phyloP scores from a whole-genome alignment of 2,329 filamentous ascomycete genomes.

The Diplodia corticola region DNA sequence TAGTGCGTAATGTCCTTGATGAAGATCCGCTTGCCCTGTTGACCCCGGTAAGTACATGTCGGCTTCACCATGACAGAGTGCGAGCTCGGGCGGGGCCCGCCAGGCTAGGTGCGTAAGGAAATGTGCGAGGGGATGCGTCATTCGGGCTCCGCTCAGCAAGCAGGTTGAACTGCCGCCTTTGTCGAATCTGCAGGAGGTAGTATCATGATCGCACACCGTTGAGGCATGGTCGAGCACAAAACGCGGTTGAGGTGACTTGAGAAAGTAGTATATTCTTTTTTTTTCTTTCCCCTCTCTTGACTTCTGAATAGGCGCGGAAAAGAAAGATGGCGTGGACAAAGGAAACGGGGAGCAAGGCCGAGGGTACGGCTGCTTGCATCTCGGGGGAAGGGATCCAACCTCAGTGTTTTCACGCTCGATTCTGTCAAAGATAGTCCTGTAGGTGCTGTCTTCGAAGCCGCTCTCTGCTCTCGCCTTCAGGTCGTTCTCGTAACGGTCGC shows the following conservation, averaged over 20 bases:
- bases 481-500: slow-evolving; percentile 75
- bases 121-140: neutral
- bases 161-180: slow-evolving; percentile 13
- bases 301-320: neutral
- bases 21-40: slow-evolving; percentile 84
- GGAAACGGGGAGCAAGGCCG: slow-evolving; percentile 24
- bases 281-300: neutral
- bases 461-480: slow-evolving; percentile 54
- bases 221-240: neutral
- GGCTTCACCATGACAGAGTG: slow-evolving; percentile 1
- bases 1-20: slow-evolving; percentile 99
- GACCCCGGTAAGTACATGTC: slow-evolving; percentile 38
- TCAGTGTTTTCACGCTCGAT: slow-evolving; percentile 72
- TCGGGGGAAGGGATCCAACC: slow-evolving; percentile 56
- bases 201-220: slow-evolving; percentile 3
- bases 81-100: slow-evolving; percentile 2
- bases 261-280: slow-evolving; percentile 6
- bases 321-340: neutral
- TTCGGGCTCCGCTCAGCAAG: neutral
- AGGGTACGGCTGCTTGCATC: slow-evolving; percentile 23
- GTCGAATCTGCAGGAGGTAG: neutral
- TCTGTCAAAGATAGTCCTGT: slow-evolving; percentile 72
- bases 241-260: neutral
- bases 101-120: slow-evolving; percentile 5
- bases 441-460: slow-evolving; percentile 70